phyloP scores from a whole-genome alignment of 106 monocot genomes.

The Narthecium ossifragum region DNA sequence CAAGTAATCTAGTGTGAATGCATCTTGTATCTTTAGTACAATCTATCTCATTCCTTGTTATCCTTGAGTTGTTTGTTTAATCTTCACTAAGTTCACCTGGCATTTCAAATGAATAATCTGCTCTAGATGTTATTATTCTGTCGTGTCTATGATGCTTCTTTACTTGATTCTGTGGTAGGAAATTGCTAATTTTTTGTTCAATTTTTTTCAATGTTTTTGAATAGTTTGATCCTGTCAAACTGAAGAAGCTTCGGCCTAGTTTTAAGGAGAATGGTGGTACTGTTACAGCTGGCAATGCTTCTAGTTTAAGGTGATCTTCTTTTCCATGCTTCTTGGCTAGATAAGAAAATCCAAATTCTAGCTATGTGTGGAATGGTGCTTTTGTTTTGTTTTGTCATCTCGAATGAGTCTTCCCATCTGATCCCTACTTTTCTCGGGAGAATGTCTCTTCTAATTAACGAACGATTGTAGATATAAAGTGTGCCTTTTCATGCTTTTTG shows the following conservation, averaged over 20 bases:
- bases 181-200: neutral
- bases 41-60: neutral
- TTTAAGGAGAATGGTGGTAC: slow-evolving; percentile 82
- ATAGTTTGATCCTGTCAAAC: slow-evolving; percentile 71
- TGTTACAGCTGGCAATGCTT: slow-evolving; percentile 89
- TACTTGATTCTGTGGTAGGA: neutral
- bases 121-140: neutral
- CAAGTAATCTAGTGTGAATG: too few species aligned
- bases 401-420: too few species aligned
- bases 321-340: slow-evolving; percentile 1
- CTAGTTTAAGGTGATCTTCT: slow-evolving; percentile 63
- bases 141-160: neutral
- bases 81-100: neutral
- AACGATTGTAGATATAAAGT: too few species aligned
- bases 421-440: too few species aligned
- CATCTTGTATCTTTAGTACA: too few species aligned
- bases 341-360: too few species aligned
- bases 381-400: too few species aligned
- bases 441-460: too few species aligned
- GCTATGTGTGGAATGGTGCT: too few species aligned
- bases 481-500: too few species aligned
- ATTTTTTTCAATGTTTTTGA: slow-evolving; percentile 6
- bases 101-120: too few species aligned
- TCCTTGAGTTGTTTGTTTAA: neutral
- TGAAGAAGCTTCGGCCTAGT: slow-evolving; percentile 79